Conservation (phyloP, 768 basidiomycete genomes). For the Pleurotus citrinopileatus region DNA sequence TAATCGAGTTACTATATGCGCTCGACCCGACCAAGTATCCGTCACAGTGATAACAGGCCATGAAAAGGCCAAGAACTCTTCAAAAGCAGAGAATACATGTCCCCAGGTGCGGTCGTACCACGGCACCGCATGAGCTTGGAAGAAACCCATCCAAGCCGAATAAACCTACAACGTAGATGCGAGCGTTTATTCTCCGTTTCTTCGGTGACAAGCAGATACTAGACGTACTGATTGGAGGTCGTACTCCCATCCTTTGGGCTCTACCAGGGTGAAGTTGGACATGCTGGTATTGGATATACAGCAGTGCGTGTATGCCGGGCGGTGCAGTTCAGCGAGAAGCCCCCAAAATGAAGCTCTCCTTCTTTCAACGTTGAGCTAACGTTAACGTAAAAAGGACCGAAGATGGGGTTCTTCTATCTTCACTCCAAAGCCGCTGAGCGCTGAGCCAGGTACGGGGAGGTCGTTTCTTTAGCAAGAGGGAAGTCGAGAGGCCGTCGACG, state of each 20-base stretch:
- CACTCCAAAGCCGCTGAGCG: neutral
- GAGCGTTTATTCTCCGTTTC: neutral
- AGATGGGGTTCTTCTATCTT: neutral
- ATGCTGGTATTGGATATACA: conserved; percentile 26
- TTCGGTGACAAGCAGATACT: too few relatives aligned
- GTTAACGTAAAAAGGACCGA: neutral
- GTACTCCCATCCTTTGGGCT: conserved; percentile 76
- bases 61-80: conserved; percentile 75
- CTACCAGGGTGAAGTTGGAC: conserved; percentile 72
- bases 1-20: conserved; percentile 78
- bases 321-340: neutral
- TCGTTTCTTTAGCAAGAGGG: too few relatives aligned
- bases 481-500: too few relatives aligned
- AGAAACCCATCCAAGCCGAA: conserved; percentile 76
- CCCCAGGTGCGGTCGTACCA: conserved; percentile 87
- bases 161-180: conserved; percentile 39
- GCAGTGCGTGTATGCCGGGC: neutral
- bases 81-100: conserved; percentile 73
- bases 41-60: conserved; percentile 84
- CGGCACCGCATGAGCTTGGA: conserved; percentile 64
- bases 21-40: conserved; percentile 64
- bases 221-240: conserved; percentile 71
- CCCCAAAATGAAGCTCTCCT: neutral
- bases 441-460: neutral
- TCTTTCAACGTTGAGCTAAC: too few relatives aligned